These are phyloP conservation scores for Penicillium brevicompactum DNA, from an alignment of 2,329 filamentous ascomycete genomes.

Conservation along the genomic window DNA sequence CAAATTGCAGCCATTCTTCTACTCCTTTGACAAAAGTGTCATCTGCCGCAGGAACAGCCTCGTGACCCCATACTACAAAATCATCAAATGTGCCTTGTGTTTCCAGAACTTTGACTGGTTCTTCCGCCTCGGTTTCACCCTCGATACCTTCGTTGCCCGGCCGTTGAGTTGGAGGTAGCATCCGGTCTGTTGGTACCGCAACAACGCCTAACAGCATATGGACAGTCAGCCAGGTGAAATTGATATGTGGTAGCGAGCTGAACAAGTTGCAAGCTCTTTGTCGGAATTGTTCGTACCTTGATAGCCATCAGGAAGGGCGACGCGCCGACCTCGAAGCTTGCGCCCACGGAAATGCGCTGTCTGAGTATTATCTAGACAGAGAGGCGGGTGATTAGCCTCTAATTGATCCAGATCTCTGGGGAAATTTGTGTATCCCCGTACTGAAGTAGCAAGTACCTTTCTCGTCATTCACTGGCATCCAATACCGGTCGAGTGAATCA, in stretches of 20 bases:
- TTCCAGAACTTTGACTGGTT: slow-evolving; percentile 61
- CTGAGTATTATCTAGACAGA: slow-evolving; percentile 35
- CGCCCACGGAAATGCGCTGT: slow-evolving; percentile 77
- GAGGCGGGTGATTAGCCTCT: background rate
- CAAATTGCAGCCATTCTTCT: slow-evolving; percentile 77
- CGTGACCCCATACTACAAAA: slow-evolving; percentile 83
- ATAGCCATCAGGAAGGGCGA: slow-evolving; percentile 72
- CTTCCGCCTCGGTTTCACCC: slow-evolving; percentile 48
- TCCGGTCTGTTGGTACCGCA: slow-evolving; percentile 51
- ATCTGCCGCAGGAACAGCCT: slow-evolving; percentile 61
- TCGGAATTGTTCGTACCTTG: slow-evolving; percentile 45
- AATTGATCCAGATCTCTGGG: background rate
- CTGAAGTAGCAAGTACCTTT: slow-evolving; percentile 36
- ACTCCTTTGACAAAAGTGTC: slow-evolving; percentile 76
- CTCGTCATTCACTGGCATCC: slow-evolving; percentile 60
- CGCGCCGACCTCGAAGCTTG: slow-evolving; percentile 68
- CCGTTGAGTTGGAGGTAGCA: slow-evolving; percentile 25
- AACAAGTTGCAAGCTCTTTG: background rate
- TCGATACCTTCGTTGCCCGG: slow-evolving; percentile 48
- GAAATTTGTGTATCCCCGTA: background rate
- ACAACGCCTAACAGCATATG: slow-evolving; percentile 56
- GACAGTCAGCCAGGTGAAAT: background rate
- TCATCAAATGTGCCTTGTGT: slow-evolving; percentile 70
- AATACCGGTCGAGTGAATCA: slow-evolving; percentile 66
- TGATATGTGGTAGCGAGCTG: background rate